These are phyloP conservation scores for Dioszegia aurantiaca DNA, from an alignment of 768 basidiomycete genomes.

Conservation along the genomic window DNA sequence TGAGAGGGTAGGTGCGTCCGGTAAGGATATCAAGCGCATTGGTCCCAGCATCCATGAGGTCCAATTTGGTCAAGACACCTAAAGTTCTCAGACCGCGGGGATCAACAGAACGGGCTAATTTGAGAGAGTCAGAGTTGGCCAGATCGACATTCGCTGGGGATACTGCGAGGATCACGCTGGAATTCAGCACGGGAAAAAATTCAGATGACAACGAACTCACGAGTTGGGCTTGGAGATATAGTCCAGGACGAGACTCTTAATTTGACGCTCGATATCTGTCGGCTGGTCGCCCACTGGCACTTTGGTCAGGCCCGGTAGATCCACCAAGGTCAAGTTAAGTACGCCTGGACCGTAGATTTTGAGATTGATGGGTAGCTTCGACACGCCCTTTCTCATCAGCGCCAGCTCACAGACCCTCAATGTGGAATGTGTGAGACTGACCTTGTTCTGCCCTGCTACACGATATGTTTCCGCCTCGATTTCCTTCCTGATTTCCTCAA, in stretches of 20 bases:
- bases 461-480: conserved; percentile 97
- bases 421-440: too few species aligned
- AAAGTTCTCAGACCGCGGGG: conserved; percentile 94
- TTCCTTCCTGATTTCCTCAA: conserved; percentile 86
- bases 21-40: conserved; percentile 95
- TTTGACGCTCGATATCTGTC: conserved; percentile 95
- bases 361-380: conserved; percentile 90
- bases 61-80: conserved; percentile 93
- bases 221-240: conserved; percentile 96
- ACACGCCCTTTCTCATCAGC: conserved; percentile 65
- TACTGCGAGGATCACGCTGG: conserved; percentile 90
- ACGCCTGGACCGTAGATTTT: conserved; percentile 95
- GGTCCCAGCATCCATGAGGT: conserved; percentile 98
- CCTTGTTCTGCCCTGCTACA: conserved; percentile 96
- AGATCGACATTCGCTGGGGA: conserved; percentile 98
- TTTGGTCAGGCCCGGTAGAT: conserved; percentile 95
- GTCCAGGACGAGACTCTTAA: conserved; percentile 87
- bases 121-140: conserved; percentile 96
- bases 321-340: conserved; percentile 90
- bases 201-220: conserved; percentile 57
- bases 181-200: background rate
- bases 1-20: conserved; percentile 94
- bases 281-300: conserved; percentile 73
- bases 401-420: background rate
- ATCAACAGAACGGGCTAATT: conserved; percentile 91